phyloP scores from a whole-genome alignment of 1,284 basidiomycete species.

The Phylloboletellus chloephorus region DNA sequence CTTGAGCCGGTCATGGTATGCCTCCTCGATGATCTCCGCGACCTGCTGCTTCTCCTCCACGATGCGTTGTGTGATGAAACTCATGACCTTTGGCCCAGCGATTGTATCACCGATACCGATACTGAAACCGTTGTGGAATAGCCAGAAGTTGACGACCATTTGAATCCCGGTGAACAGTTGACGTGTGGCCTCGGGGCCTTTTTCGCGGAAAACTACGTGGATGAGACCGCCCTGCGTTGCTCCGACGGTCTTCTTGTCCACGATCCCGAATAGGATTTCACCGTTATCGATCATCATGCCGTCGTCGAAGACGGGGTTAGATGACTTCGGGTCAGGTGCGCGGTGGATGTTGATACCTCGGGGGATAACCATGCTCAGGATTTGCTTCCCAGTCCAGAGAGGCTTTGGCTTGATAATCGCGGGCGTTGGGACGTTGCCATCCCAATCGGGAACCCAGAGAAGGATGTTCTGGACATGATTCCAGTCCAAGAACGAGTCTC shows the following conservation, averaged over 20 bases:
- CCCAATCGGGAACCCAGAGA: conserved; percentile 97
- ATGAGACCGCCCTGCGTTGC: conserved; percentile 92
- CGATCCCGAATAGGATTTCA: conserved; percentile 91
- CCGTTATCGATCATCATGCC: conserved; percentile 98
- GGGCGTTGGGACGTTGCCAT: conserved; percentile 88
- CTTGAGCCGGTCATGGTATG: conserved; percentile 80
- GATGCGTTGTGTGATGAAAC: conserved; percentile 80
- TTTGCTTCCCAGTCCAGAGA: conserved; percentile 97
- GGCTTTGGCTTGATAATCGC: conserved; percentile 96
- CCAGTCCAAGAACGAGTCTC: conserved; percentile 94
- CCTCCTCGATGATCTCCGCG: conserved; percentile 65
- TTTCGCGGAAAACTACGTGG: conserved; percentile 97
- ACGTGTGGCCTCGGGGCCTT: conserved; percentile 90
- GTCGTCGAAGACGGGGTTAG: conserved; percentile 84
- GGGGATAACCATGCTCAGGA: conserved; percentile 90
- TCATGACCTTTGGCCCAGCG: conserved; percentile 87
- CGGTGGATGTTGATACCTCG: conserved; percentile 93
- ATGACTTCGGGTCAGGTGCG: conserved; percentile 72
- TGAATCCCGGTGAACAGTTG: conserved; percentile 93
- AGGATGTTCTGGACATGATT: conserved; percentile 94
- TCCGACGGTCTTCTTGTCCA: conserved; percentile 98
- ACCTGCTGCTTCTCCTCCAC: conserved; percentile 78
- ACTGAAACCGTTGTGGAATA: conserved; percentile 98
- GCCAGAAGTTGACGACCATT: conserved; percentile 96
- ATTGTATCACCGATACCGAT: conserved; percentile 99